phyloP scores from a whole-genome alignment of 768 basidiomycete species.

The Termitomyces sp. region DNA sequence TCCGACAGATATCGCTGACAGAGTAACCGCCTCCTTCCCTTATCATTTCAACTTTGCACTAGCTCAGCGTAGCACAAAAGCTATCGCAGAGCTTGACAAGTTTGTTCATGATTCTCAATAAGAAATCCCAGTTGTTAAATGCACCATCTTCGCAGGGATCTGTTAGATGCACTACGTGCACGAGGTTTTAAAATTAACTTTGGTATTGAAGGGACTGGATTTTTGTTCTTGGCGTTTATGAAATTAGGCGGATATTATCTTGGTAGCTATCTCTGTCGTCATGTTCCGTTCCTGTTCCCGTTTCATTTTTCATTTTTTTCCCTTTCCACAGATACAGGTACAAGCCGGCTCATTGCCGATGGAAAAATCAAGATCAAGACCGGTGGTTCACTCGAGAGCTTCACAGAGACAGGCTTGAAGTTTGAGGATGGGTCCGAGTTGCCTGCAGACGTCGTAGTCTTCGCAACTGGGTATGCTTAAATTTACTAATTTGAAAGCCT shows the following conservation, averaged over 20 bases:
- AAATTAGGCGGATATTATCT: slow-evolving; percentile 65
- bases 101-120: slow-evolving; percentile 15
- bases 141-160: neutral
- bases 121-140: neutral
- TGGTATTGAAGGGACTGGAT: slow-evolving; percentile 49
- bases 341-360: slow-evolving; percentile 45
- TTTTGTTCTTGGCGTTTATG: slow-evolving; percentile 39
- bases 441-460: slow-evolving; percentile 19
- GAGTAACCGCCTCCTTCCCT: slow-evolving; percentile 43
- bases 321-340: neutral
- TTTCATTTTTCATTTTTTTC: neutral
- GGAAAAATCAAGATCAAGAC: slow-evolving; percentile 67
- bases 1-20: slow-evolving; percentile 44
- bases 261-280: slow-evolving; percentile 27
- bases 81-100: slow-evolving; percentile 54
- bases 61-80: slow-evolving; percentile 24
- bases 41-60: slow-evolving; percentile 25
- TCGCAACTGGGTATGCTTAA: slow-evolving; percentile 40
- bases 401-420: slow-evolving; percentile 33
- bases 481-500: too few relatives aligned
- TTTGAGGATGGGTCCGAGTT: slow-evolving; percentile 40
- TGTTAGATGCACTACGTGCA: slow-evolving; percentile 50
- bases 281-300: too few relatives aligned
- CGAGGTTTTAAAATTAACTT: slow-evolving; percentile 51
- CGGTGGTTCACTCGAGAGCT: slow-evolving; percentile 37